These are phyloP conservation scores for Cryptococcus wingfieldii DNA, from an alignment of 1,284 basidiomycete genomes.

Conservation along the genomic window DNA sequence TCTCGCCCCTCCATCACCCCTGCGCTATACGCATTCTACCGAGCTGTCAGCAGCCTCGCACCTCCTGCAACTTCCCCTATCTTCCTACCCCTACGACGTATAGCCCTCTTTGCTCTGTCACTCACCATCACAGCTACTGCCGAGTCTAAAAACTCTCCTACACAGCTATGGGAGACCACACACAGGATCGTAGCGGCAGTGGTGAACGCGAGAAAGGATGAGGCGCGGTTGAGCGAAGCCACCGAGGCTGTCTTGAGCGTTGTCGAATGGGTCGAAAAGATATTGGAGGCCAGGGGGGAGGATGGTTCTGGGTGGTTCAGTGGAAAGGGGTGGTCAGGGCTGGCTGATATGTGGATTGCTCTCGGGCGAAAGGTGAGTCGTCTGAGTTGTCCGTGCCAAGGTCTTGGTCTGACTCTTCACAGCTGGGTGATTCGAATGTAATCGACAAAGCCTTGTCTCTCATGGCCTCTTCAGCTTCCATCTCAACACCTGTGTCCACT, in stretches of 20 bases:
- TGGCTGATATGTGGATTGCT: conserved; percentile 43
- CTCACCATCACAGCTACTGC: conserved; percentile 7
- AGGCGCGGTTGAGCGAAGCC: conserved; percentile 11
- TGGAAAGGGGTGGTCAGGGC: conserved; percentile 28
- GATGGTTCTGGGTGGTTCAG: conserved; percentile 20
- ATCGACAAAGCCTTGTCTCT: conserved; percentile 32
- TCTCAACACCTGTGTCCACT: neutral
- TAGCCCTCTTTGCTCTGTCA: conserved; percentile 12
- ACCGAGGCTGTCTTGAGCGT: conserved; percentile 17
- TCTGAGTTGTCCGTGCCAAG: too few species aligned
- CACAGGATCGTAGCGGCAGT: conserved; percentile 9
- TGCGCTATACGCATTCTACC: conserved; percentile 17
- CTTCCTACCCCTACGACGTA: conserved; percentile 12
- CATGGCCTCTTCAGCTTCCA: conserved; percentile 7
- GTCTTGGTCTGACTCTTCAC: neutral
- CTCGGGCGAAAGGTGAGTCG: conserved; percentile 38
- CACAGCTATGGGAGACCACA: conserved; percentile 20
- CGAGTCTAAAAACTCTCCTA: conserved; percentile 12
- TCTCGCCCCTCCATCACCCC: conserved; percentile 4
- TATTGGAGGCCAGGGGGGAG: conserved; percentile 17
- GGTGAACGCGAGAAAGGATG: conserved; percentile 9
- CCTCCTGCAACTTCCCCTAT: conserved; percentile 2
- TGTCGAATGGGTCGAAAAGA: conserved; percentile 21
- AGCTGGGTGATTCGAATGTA: conserved; percentile 31
- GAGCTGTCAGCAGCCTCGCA: conserved; percentile 9